A percentile compares a stretch with the other conserved stretches of the same genome.
Conservation (phyloP, 257 asterid species). For the Solanum pimpinellifolium region DNA sequence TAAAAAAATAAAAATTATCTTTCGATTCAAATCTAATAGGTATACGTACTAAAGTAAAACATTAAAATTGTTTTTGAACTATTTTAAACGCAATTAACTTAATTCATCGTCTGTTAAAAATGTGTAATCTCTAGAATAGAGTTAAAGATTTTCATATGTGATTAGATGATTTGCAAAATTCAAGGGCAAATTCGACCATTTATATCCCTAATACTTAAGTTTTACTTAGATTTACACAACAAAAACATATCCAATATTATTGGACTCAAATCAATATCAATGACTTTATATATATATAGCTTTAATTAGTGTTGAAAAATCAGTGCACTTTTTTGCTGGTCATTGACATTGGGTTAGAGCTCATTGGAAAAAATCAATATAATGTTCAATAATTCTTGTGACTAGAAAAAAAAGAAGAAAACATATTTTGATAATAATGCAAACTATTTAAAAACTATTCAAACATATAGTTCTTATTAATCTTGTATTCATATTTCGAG, state of each 20-base stretch:
- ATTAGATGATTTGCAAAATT: too few relatives aligned
- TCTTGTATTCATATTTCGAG: not conserved
- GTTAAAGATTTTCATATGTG: not conserved
- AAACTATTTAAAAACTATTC: not conserved
- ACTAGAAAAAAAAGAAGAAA: not conserved
- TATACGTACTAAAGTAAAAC: not conserved
- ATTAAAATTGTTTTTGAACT: too few relatives aligned
- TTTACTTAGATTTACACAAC: not conserved
- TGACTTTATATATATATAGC: not conserved
- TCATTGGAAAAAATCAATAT: not conserved
- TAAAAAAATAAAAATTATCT: not conserved
- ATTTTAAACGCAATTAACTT: not conserved
- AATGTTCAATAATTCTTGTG: not conserved
- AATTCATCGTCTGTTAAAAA: not conserved
- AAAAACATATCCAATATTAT: not conserved
- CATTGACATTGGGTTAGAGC: not conserved
- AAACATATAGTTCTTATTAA: not conserved
- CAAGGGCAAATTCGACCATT: not conserved
- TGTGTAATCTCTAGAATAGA: not conserved
- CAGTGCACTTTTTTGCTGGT: not conserved
- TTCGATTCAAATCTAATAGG: not conserved
- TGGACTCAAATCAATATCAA: too few relatives aligned
- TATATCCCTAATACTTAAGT: not conserved
- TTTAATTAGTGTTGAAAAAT: not conserved
- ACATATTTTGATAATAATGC: not conserved